A percentile compares a stretch with the other conserved stretches of the same genome.
Conservation (phyloP, 768 basidiomycete species). For the Kwoniella heveanensis region DNA sequence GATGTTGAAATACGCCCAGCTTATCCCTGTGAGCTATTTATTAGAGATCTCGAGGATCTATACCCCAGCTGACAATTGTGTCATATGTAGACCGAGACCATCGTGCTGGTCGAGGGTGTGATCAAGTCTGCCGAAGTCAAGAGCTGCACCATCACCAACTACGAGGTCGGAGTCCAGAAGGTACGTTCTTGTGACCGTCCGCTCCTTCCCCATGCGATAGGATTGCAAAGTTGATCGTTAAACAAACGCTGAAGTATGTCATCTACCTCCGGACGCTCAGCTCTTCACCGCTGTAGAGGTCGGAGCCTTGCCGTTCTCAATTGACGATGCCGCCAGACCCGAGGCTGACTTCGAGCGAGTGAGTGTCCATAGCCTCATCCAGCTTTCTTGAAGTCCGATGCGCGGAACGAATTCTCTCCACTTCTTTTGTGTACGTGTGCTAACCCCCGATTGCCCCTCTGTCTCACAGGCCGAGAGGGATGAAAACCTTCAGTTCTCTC, state of each 20-base stretch:
- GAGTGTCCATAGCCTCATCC: constrained; percentile 27
- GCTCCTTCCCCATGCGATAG: not conserved
- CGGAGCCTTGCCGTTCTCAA: constrained; percentile 74
- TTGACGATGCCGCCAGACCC: constrained; percentile 87
- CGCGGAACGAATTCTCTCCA: too few relatives aligned
- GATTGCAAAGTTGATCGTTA: too few relatives aligned
- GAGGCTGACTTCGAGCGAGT: constrained; percentile 69
- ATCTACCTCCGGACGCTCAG: constrained; percentile 58
- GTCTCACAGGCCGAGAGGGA: constrained; percentile 14
- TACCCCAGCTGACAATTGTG: constrained; percentile 19
- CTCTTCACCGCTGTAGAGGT: constrained; percentile 78
- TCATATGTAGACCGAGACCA: constrained; percentile 66
- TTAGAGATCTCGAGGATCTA: too few relatives aligned
- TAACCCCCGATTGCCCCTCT: not conserved
- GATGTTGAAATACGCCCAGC: constrained; percentile 90
- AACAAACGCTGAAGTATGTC: too few relatives aligned
- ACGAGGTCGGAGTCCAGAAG: constrained; percentile 81
- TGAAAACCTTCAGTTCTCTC: constrained; percentile 60
- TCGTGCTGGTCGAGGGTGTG: constrained; percentile 83
- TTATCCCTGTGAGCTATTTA: constrained; percentile 61
- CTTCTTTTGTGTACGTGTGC: too few relatives aligned
- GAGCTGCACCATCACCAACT: constrained; percentile 81
- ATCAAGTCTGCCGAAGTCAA: constrained; percentile 84
- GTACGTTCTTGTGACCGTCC: constrained; percentile 58
- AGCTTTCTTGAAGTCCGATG: too few relatives aligned